Conservation (phyloP, 345 rosid genomes). For the Sisymbrium irio region DNA sequence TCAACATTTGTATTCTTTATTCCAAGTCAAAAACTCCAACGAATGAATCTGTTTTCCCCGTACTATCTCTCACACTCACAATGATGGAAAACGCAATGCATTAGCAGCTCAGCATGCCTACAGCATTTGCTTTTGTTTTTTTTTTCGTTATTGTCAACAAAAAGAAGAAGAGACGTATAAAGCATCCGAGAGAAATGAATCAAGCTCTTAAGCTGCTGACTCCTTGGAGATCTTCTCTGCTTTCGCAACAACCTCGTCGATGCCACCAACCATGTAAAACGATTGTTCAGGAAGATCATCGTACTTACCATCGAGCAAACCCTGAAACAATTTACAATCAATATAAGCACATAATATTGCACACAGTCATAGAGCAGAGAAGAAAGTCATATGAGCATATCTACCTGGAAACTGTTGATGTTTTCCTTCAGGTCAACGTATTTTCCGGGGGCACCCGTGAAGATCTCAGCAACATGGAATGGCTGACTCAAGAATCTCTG, state of each 20-base stretch:
- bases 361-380: not conserved
- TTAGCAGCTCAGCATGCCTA: not conserved
- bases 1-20: slow-evolving; percentile 24
- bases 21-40: slow-evolving; percentile 15
- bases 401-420: slow-evolving; percentile 88
- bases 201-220: slow-evolving; percentile 28
- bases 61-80: slow-evolving; percentile 19
- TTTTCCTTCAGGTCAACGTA: slow-evolving; percentile 94
- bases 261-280: slow-evolving; percentile 67
- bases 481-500: slow-evolving; percentile 98
- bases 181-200: not conserved
- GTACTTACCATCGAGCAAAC: slow-evolving; percentile 30
- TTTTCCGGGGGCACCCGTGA: slow-evolving; percentile 99
- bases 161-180: slow-evolving; percentile 10
- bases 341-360: not conserved
- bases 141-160: slow-evolving; percentile 25
- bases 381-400: not conserved
- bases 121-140: not conserved
- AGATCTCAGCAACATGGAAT: slow-evolving; percentile 98
- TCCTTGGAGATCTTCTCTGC: slow-evolving; percentile 40
- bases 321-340: slow-evolving; percentile 14
- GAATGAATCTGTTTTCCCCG: slow-evolving; percentile 24
- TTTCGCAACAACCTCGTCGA: slow-evolving; percentile 54
- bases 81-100: slow-evolving; percentile 3
- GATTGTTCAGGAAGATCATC: slow-evolving; percentile 56